Conservation (phyloP, 1,139 yeast species). For the Sugiyamaella grinbergsii region DNA sequence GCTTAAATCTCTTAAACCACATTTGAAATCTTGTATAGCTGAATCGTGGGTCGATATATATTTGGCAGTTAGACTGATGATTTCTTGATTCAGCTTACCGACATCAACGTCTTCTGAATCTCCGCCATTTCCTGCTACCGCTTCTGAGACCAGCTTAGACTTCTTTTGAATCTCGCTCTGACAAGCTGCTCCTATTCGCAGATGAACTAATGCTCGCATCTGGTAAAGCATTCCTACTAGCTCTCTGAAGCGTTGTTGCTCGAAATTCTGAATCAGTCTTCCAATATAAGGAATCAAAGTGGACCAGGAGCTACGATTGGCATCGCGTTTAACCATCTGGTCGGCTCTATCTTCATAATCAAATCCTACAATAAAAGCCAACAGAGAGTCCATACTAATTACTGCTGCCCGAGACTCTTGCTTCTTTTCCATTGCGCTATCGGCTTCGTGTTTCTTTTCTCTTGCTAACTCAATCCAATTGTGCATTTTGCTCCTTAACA, state of each 20-base stretch:
- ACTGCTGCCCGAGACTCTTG: slow-evolving; percentile 38
- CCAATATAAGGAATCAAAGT: slow-evolving; percentile 43
- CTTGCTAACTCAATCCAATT: slow-evolving; percentile 42
- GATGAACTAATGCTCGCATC: slow-evolving; percentile 43
- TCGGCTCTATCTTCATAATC: slow-evolving; percentile 46
- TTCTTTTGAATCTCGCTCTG: slow-evolving; percentile 22
- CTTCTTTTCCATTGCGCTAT: slow-evolving; percentile 34
- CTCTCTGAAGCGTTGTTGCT: slow-evolving; percentile 26
- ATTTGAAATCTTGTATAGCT: slow-evolving; percentile 39
- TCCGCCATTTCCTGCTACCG: neutral
- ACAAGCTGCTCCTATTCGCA: slow-evolving; percentile 36
- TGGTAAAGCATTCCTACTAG: slow-evolving; percentile 42
- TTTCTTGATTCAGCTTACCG: slow-evolving; percentile 18
- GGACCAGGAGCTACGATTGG: slow-evolving; percentile 42
- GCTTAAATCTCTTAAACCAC: slow-evolving; percentile 39
- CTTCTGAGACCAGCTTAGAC: slow-evolving; percentile 12
- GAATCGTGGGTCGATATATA: slow-evolving; percentile 32
- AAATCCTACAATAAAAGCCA: slow-evolving; percentile 46
- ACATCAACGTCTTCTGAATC: slow-evolving; percentile 11
- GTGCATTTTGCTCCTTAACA: slow-evolving; percentile 35
- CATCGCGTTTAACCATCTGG: slow-evolving; percentile 30
- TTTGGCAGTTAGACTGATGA: slow-evolving; percentile 22
- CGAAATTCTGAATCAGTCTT: slow-evolving; percentile 35
- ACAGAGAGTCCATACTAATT: slow-evolving; percentile 41
- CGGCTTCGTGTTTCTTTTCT: slow-evolving; percentile 43